Conservation (phyloP, 2,329 filamentous ascomycete genomes). For the Aureobasidium sp. region DNA sequence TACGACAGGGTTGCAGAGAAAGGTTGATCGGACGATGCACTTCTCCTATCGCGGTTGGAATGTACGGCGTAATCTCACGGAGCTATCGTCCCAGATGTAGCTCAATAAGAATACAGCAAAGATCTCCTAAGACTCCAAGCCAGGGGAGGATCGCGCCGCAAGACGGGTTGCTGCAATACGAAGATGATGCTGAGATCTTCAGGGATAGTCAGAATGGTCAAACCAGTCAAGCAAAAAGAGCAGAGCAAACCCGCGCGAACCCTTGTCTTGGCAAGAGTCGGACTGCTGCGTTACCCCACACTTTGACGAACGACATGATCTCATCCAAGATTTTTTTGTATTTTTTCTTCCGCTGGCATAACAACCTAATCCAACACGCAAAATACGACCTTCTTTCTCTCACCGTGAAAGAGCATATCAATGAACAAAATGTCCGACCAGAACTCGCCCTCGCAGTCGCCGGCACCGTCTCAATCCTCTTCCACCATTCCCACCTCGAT, state of each 20-base stretch:
- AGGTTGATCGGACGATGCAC: neutral
- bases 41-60: neutral
- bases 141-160: neutral
- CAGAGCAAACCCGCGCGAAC: neutral
- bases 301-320: neutral
- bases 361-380: neutral
- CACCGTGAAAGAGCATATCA: neutral
- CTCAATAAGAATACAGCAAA: neutral
- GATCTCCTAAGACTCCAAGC: neutral
- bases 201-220: neutral
- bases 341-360: neutral
- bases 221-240: neutral
- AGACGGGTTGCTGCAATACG: neutral
- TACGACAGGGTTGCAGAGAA: neutral
- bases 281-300: neutral
- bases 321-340: slow-evolving; percentile 11
- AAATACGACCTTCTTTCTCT: too few relatives aligned
- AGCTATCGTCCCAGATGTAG: neutral
- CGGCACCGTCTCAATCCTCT: neutral
- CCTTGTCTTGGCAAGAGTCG: neutral
- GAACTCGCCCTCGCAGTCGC: neutral
- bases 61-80: slow-evolving; percentile 1
- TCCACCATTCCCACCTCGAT: neutral
- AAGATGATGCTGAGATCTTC: neutral
- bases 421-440: neutral